Evolutionary conservation across 352 stramenopile species (phyloP).

Genomic region (Phytophthora lateralis): DNA sequence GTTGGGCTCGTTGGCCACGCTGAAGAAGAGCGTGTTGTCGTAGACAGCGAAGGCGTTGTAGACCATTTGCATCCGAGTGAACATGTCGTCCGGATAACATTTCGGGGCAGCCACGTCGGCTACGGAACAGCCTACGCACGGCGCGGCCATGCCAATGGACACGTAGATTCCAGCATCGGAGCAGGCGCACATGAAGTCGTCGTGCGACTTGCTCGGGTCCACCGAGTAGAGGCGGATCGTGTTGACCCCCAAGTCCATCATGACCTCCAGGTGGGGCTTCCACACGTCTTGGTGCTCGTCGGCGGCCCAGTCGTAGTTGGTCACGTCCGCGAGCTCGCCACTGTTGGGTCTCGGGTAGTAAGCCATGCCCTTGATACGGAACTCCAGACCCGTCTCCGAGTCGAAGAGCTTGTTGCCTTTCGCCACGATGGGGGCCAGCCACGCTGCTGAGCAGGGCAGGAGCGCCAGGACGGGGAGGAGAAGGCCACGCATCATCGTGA

Average conservation of each 20-base stretch:
- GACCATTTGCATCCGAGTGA: constrained; percentile 63
- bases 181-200: constrained; percentile 83
- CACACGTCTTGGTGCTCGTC: constrained; percentile 69
- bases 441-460: constrained; percentile 30
- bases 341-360: constrained; percentile 74
- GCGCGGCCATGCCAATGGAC: constrained; percentile 62
- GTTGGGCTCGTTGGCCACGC: constrained; percentile 75
- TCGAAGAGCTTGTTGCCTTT: constrained; percentile 90
- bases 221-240: constrained; percentile 71
- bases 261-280: constrained; percentile 51
- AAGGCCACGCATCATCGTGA: background rate
- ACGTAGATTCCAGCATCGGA: constrained; percentile 78
- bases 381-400: constrained; percentile 62
- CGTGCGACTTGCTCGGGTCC: constrained; percentile 60
- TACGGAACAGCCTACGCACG: constrained; percentile 52
- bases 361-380: constrained; percentile 72
- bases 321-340: constrained; percentile 52
- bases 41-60: constrained; percentile 80
- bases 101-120: constrained; percentile 42
- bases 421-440: constrained; percentile 50
- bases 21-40: constrained; percentile 72
- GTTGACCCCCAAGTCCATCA: constrained; percentile 68
- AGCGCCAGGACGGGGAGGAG: constrained; percentile 1
- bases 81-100: constrained; percentile 59
- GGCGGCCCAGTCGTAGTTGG: constrained; percentile 66